Evolutionary conservation across 371 early-diverging fungal genomes (phyloP).

Genomic region (Apophysomyces ossiformis): DNA sequence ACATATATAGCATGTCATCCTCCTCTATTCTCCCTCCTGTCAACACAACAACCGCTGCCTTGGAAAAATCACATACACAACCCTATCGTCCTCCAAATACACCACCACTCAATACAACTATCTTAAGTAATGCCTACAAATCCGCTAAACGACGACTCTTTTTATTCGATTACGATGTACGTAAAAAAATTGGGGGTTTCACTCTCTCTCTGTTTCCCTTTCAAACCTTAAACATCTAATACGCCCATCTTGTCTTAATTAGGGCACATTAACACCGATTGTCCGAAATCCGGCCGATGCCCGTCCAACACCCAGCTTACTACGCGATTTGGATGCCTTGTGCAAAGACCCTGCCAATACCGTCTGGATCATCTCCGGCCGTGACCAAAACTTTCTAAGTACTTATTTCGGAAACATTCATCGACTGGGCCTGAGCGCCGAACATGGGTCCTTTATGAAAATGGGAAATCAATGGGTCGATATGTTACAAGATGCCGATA

Average conservation of each 20-base stretch:
- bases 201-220: neutral
- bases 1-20: neutral
- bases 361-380: slow-evolving; percentile 92
- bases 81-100: slow-evolving; percentile 83
- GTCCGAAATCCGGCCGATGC: slow-evolving; percentile 76
- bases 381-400: slow-evolving; percentile 66
- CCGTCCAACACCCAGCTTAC: slow-evolving; percentile 68
- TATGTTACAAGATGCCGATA: slow-evolving; percentile 82
- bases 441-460: slow-evolving; percentile 81
- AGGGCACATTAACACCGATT: slow-evolving; percentile 87
- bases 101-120: slow-evolving; percentile 63
- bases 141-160: slow-evolving; percentile 63
- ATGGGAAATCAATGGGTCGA: slow-evolving; percentile 82
- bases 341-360: slow-evolving; percentile 79
- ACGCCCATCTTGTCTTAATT: slow-evolving; percentile 24
- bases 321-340: slow-evolving; percentile 64
- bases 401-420: slow-evolving; percentile 75
- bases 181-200: slow-evolving; percentile 2
- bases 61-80: slow-evolving; percentile 4
- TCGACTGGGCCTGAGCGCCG: slow-evolving; percentile 73
- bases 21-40: slow-evolving; percentile 12
- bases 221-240: neutral
- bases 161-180: slow-evolving; percentile 85
- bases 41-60: neutral
- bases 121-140: slow-evolving; percentile 42